Evolutionary conservation across 1,284 basidiomycete species (phyloP).

Genomic region (Trichosporon ovoides): DNA sequence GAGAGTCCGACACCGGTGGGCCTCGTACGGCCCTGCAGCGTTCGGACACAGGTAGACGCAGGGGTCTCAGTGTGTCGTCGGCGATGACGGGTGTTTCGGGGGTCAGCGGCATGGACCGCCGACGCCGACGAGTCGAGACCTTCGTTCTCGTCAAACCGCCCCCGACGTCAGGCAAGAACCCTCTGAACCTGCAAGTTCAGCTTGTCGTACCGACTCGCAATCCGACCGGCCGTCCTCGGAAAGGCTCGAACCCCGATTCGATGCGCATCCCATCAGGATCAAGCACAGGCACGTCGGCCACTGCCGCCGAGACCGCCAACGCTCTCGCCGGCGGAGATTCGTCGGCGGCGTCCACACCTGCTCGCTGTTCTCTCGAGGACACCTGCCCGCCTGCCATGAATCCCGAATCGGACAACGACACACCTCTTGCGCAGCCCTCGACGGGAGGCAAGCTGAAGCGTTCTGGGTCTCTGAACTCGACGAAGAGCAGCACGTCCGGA

Average conservation of each 20-base stretch:
- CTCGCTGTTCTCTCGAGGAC: slow-evolving; percentile 13
- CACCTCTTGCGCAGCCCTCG: neutral
- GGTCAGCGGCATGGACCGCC: neutral
- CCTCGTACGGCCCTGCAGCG: neutral
- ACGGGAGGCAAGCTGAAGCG: slow-evolving; percentile 17
- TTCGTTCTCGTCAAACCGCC: slow-evolving; percentile 54
- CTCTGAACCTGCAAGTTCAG: slow-evolving; percentile 88
- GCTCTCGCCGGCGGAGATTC: neutral
- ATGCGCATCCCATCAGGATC: neutral
- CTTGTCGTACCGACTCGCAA: slow-evolving; percentile 55
- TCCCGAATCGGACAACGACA: neutral
- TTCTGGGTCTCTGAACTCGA: slow-evolving; percentile 27
- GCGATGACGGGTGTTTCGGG: neutral
- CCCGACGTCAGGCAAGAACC: slow-evolving; percentile 73
- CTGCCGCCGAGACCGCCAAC: neutral
- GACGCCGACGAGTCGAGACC: slow-evolving; percentile 54
- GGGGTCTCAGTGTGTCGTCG: slow-evolving; percentile 7
- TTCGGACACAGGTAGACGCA: slow-evolving; percentile 8
- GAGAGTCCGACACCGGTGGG: slow-evolving; percentile 5
- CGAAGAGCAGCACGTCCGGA: slow-evolving; percentile 8
- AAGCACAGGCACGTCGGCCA: neutral
- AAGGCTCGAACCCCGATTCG: slow-evolving; percentile 5
- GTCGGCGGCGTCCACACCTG: slow-evolving; percentile 9
- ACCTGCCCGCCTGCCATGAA: neutral
- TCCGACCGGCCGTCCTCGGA: neutral